phyloP scores from a whole-genome alignment of 768 basidiomycete genomes.

The Kockovaella imperatae region DNA sequence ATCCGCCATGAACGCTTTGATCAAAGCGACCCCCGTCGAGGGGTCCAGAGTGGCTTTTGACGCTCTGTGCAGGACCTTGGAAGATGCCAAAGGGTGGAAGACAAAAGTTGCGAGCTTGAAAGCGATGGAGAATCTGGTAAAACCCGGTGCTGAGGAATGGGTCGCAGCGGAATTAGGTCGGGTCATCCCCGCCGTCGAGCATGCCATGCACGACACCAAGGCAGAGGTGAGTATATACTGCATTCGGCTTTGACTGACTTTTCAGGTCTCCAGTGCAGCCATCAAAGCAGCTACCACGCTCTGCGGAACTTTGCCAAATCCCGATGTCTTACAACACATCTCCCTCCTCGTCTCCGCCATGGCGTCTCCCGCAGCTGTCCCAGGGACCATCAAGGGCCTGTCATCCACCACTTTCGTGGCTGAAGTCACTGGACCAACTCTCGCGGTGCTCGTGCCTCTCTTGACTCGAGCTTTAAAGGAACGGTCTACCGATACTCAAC shows the following conservation, averaged over 20 bases:
- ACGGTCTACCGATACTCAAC: constrained; percentile 91
- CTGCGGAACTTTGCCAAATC: constrained; percentile 83
- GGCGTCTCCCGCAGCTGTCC: constrained; percentile 75
- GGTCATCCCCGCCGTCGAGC: constrained; percentile 77
- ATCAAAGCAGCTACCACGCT: constrained; percentile 81
- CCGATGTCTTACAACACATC: constrained; percentile 83
- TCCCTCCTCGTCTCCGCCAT: constrained; percentile 77
- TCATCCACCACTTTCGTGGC: constrained; percentile 94
- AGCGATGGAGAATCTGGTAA: constrained; percentile 66
- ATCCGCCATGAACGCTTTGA: constrained; percentile 69
- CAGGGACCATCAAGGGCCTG: constrained; percentile 87
- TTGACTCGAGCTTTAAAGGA: constrained; percentile 85
- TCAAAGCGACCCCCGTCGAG: constrained; percentile 78
- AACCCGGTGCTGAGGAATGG: constrained; percentile 50
- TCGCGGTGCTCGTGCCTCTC: constrained; percentile 90
- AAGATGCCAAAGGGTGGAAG: constrained; percentile 77
- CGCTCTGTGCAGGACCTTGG: constrained; percentile 54
- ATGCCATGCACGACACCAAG: constrained; percentile 95
- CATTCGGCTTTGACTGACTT: constrained; percentile 2
- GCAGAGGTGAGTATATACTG: constrained; percentile 57
- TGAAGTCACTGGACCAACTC: constrained; percentile 90
- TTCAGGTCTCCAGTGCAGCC: constrained; percentile 74
- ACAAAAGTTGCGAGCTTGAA: constrained; percentile 90
- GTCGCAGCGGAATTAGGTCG: constrained; percentile 76
- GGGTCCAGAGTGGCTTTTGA: constrained; percentile 62